Conservation (phyloP, 106 monocot genomes). For the Platanthera guangdongensis region DNA sequence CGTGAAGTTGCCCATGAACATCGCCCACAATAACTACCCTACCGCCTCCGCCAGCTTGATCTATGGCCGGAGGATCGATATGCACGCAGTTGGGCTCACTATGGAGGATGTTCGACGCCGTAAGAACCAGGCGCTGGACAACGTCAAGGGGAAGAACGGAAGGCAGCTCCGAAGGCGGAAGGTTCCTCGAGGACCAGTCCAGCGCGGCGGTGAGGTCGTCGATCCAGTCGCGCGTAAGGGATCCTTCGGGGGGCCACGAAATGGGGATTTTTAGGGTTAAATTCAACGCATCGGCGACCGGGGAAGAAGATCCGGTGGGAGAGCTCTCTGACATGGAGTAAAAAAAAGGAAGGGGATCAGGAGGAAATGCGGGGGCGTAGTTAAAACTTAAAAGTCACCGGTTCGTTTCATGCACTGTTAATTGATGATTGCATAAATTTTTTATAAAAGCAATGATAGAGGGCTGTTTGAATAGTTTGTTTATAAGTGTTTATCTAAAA, state of each 20-base stretch:
- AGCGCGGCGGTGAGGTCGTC: slow-evolving; percentile 37
- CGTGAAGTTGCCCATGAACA: slow-evolving; percentile 94
- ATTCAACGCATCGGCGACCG: not conserved
- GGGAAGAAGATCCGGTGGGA: not conserved
- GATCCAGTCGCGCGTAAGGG: slow-evolving; percentile 59
- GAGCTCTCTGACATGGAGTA: not conserved
- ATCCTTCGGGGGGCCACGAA: slow-evolving; percentile 54
- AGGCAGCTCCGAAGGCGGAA: slow-evolving; percentile 55
- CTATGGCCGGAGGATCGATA: slow-evolving; percentile 22
- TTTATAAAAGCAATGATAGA: too few relatives aligned
- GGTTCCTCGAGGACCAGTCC: slow-evolving; percentile 60
- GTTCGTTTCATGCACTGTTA: too few relatives aligned
- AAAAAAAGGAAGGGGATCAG: not conserved
- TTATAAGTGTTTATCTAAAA: too few relatives aligned
- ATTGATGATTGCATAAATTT: too few relatives aligned
- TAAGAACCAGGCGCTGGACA: slow-evolving; percentile 50
- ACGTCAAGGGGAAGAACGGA: slow-evolving; percentile 47
- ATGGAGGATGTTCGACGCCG: slow-evolving; percentile 78
- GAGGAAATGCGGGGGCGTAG: too few relatives aligned
- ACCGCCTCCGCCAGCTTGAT: slow-evolving; percentile 8
- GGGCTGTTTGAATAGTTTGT: too few relatives aligned
- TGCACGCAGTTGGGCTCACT: slow-evolving; percentile 69
- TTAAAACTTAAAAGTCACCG: too few relatives aligned
- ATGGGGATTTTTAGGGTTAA: slow-evolving; percentile 25
- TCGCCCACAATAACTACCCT: slow-evolving; percentile 82